Conservation (phyloP, 441 rosid genomes). For the Omphalea diandra region DNA sequence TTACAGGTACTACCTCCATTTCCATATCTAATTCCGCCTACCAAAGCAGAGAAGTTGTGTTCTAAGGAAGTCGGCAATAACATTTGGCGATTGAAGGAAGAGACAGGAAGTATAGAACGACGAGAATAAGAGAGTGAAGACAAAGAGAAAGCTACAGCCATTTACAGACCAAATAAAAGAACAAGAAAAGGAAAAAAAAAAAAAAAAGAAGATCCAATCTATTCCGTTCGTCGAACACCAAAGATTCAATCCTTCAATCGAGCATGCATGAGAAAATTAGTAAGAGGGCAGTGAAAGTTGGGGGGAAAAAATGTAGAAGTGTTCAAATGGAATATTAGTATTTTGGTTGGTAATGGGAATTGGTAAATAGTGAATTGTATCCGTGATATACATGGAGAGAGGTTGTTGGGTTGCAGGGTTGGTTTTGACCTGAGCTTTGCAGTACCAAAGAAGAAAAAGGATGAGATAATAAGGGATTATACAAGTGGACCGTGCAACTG, state of each 20-base stretch:
- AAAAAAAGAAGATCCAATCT: not conserved
- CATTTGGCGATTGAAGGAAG: not conserved
- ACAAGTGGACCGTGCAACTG: too few species aligned
- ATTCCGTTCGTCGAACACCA: too few species aligned
- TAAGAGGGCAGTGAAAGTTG: too few species aligned
- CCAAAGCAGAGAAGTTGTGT: not conserved
- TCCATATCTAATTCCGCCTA: not conserved
- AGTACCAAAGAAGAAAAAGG: not conserved
- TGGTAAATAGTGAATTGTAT: too few species aligned
- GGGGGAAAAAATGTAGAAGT: too few species aligned
- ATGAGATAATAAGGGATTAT: too few species aligned
- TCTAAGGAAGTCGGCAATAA: conserved; percentile 16
- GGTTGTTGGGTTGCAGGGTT: not conserved
- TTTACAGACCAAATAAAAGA: not conserved
- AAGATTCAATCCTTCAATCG: too few species aligned
- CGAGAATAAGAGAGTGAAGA: conserved; percentile 21
- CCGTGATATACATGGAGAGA: too few species aligned
- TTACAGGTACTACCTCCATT: conserved; percentile 4
- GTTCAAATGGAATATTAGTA: too few species aligned
- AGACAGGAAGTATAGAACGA: not conserved
- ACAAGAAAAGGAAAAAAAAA: not conserved
- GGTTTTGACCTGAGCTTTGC: not conserved
- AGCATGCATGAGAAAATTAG: too few species aligned
- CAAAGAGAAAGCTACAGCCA: conserved; percentile 22
- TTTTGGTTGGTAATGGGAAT: too few species aligned